A percentile compares a stretch with the other conserved stretches of the same genome.
Evolutionary conservation across 2,329 filamentous ascomycete species (phyloP).

Genomic region (Rhynchosporium agropyri): DNA sequence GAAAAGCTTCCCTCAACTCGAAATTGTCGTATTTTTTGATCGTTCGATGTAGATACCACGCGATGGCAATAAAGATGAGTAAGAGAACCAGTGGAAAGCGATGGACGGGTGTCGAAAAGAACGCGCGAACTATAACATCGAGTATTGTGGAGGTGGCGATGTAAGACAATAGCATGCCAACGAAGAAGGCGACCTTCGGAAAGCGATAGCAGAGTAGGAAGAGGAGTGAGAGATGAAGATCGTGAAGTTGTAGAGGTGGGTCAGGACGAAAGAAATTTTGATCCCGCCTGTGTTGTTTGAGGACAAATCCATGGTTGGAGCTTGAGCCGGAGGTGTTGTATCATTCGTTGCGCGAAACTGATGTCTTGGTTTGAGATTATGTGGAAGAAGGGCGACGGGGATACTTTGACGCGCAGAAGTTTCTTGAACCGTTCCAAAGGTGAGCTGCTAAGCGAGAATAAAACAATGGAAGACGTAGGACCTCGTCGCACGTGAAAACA

Average conservation of each 20-base stretch:
- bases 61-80: neutral
- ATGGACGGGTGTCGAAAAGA: conserved; percentile 4
- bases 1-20: neutral
- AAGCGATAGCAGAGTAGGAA: neutral
- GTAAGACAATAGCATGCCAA: neutral
- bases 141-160: neutral
- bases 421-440: neutral
- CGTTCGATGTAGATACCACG: neutral
- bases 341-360: neutral
- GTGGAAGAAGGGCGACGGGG: neutral
- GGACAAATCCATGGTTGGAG: neutral
- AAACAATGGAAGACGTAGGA: conserved; percentile 1
- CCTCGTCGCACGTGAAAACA: neutral
- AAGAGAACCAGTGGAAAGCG: neutral
- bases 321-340: neutral
- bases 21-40: conserved; percentile 1
- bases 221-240: conserved; percentile 3
- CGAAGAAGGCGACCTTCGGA: neutral
- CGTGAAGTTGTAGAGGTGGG: neutral
- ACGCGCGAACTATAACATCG: neutral
- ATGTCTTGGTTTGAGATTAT: neutral
- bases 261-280: neutral
- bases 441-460: conserved; percentile 8
- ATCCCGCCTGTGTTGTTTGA: neutral
- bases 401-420: neutral